phyloP scores from a whole-genome alignment of 1,139 yeast species.

The Yamadazyma triangularis region DNA sequence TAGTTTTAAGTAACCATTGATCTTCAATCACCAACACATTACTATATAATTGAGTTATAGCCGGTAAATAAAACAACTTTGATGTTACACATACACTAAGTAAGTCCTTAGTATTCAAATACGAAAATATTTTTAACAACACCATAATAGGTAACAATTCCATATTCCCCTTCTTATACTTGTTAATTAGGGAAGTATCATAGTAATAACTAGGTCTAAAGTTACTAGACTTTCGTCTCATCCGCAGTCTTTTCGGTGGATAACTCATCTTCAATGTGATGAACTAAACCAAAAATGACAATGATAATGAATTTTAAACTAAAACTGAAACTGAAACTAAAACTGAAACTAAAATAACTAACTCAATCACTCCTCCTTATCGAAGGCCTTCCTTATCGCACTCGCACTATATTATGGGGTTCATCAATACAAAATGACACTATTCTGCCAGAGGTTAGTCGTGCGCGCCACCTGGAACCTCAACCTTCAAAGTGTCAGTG shows the following conservation, averaged over 20 bases:
- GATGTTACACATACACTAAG: slow-evolving; percentile 8
- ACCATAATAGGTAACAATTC: slow-evolving; percentile 10
- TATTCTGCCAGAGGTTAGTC: no score
- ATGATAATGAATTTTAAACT: no score
- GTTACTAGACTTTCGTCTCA: slow-evolving; percentile 10
- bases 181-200: slow-evolving; percentile 8
- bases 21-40: slow-evolving; percentile 8
- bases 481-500: no score
- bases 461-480: no score
- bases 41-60: slow-evolving; percentile 9
- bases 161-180: slow-evolving; percentile 2
- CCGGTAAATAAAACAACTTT: slow-evolving; percentile 12
- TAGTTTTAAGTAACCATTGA: slow-evolving; percentile 1
- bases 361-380: no score
- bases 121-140: slow-evolving; percentile 7
- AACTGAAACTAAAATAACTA: no score
- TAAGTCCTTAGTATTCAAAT: slow-evolving; percentile 7
- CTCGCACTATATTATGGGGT: no score
- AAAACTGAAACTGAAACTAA: no score
- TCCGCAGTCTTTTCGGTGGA: background rate
- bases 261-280: no score
- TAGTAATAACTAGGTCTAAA: slow-evolving; percentile 10
- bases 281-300: no score
- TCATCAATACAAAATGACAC: no score
- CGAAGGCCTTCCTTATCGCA: no score